Base-by-base conservation (phyloP, 345 rosid genomes). In the Lepidium sativum region DNA sequence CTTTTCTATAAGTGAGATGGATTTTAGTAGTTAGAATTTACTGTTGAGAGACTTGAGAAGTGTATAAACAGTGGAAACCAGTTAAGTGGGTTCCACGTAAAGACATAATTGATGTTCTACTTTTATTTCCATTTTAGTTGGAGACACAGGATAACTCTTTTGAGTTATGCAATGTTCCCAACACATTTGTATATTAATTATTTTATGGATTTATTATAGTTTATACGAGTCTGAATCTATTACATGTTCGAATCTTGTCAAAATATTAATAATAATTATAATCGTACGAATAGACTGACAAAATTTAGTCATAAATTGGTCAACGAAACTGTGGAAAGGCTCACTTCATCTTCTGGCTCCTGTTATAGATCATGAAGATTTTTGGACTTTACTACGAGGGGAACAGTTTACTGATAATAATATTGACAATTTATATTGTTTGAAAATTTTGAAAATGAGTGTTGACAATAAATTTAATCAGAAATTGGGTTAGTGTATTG, bases 61-160 rank as follows among this genome's bases (percentile, higher is more conserved):
- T 55, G 65, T 40, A 54, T 71, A 56, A 71, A 54, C 63, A 61
- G 68, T 70, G 54, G 50, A 60, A 51, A 70, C 69, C 56, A 61
- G 63, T 44, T 62, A 70, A 54, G 70, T 64, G 70, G 75, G 70
- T 71, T 64, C 70, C 70, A 71, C 51, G 65, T 71, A 49, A 32
- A 40, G 54, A 49, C 65, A 71, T 56, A 48, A 55, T 39, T 63
- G 70, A 32, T 63, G 59, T 63, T 63, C 52, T 71, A 55, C 38
- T 38, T 71, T 71, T 56, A 32, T 39, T 71, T 71, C 70, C 40
- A 49, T 56, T 71, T 71, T 32, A 55, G 75, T 48, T 71, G 53
- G 75, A 71, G 75, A 64, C 75, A 71, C 45, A 32, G 6, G 52
- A 63, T 71, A 33, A 64, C 60, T 64, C 53, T 71, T 48, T 53